Conservation (phyloP, 192 early-diverging fungal species). For the Gonapodya sp. region DNA sequence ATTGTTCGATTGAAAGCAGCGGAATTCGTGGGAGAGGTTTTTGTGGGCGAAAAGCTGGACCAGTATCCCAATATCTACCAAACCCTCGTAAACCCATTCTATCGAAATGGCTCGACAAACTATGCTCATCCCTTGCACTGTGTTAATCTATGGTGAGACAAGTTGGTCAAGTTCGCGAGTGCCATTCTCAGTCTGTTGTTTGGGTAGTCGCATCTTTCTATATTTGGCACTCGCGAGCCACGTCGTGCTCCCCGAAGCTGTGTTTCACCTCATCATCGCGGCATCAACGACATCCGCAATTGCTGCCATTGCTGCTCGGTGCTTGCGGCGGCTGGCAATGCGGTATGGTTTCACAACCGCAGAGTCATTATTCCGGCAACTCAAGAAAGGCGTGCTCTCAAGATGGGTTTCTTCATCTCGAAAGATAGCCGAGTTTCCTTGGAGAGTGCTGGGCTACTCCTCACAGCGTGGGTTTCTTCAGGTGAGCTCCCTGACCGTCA, state of each 20-base stretch:
- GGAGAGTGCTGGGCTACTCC: not conserved
- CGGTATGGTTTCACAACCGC: not conserved
- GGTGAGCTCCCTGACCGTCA: not conserved
- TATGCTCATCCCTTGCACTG: no score
- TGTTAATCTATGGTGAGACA: not conserved
- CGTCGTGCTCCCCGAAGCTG: not conserved
- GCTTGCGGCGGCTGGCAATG: not conserved
- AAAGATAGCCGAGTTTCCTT: not conserved
- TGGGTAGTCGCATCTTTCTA: not conserved
- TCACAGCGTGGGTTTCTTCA: not conserved
- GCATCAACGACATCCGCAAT: not conserved
- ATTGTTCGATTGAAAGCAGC: not conserved
- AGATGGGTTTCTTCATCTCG: not conserved
- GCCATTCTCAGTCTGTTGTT: not conserved
- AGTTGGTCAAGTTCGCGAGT: not conserved
- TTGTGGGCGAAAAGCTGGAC: not conserved
- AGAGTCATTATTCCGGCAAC: not conserved
- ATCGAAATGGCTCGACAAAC: not conserved
- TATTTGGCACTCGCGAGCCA: not conserved
- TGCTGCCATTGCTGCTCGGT: not conserved
- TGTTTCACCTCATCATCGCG: not conserved
- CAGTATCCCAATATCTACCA: not conserved
- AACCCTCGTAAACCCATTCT: not conserved
- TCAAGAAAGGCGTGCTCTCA: not conserved
- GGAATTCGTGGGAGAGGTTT: not conserved